These are phyloP conservation scores for Echium plantagineum DNA, from an alignment of 257 asterid genomes.

Conservation along the genomic window DNA sequence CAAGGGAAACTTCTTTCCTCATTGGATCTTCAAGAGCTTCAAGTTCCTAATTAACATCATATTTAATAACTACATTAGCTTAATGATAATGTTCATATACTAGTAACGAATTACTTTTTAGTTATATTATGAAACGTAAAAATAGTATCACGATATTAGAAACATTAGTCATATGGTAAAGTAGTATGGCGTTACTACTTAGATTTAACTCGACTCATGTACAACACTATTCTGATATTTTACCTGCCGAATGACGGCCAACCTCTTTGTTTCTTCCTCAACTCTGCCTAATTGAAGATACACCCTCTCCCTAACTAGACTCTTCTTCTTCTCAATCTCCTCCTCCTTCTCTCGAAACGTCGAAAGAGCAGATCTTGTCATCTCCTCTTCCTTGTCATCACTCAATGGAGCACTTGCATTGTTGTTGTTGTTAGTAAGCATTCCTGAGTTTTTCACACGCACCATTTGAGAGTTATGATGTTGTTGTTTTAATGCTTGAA, in stretches of 20 bases:
- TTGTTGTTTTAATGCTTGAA: constrained; percentile 22
- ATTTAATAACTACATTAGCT: no score
- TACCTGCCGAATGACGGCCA: constrained; percentile 79
- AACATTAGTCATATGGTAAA: no score
- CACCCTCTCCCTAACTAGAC: constrained; percentile 45
- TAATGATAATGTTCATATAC: no score
- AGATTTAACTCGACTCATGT: no score
- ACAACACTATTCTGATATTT: neutral
- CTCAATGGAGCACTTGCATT: constrained; percentile 32
- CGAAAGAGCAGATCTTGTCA: constrained; percentile 57
- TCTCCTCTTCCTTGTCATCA: constrained; percentile 73
- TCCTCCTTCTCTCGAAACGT: constrained; percentile 72
- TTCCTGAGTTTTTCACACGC: constrained; percentile 43
- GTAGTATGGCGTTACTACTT: no score
- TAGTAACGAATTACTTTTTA: no score
- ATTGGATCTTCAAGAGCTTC: constrained; percentile 71
- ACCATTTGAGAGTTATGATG: constrained; percentile 20
- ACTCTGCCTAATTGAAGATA: constrained; percentile 73
- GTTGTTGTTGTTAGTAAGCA: constrained; percentile 25
- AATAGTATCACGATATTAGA: no score
- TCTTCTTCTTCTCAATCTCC: constrained; percentile 71
- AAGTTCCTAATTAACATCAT: constrained; percentile 40
- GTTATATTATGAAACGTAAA: no score
- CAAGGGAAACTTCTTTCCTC: constrained; percentile 55
- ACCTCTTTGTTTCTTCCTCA: constrained; percentile 65